A percentile compares a stretch with the other conserved stretches of the same genome.
Conservation (phyloP, 495 filamentous ascomycete genomes). For the Rostrohypoxylon terebratum region DNA sequence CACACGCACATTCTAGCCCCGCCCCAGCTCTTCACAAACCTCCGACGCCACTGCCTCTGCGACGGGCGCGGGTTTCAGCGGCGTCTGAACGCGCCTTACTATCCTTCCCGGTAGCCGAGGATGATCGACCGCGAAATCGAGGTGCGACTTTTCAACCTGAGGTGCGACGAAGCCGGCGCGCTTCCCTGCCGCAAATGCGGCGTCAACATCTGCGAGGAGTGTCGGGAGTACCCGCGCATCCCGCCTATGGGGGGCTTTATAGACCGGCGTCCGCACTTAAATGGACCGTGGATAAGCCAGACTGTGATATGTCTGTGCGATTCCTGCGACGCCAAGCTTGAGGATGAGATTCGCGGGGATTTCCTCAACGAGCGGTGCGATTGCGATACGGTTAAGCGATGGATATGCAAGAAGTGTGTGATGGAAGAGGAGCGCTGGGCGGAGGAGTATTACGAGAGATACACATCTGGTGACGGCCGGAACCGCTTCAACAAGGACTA, state of each 20-base stretch:
- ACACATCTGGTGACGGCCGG: background rate
- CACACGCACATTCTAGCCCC: slow-evolving; percentile 3
- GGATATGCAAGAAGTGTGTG: slow-evolving; percentile 40
- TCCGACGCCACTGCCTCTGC: slow-evolving; percentile 15
- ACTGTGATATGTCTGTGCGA: slow-evolving; percentile 35
- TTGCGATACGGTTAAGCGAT: slow-evolving; percentile 39
- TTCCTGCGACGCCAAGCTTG: slow-evolving; percentile 33
- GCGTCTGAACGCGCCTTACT: background rate
- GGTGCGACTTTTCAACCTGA: slow-evolving; percentile 30
- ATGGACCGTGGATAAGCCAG: background rate
- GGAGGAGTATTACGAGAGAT: slow-evolving; percentile 1
- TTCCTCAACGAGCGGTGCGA: slow-evolving; percentile 40
- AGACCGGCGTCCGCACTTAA: slow-evolving; percentile 11
- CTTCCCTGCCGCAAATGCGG: slow-evolving; percentile 42
- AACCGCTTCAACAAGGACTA: background rate
- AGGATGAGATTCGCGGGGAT: slow-evolving; percentile 22
- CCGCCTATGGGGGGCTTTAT: background rate
- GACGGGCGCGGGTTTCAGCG: slow-evolving; percentile 8
- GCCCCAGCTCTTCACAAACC: background rate
- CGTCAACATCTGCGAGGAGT: slow-evolving; percentile 41
- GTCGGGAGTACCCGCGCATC: slow-evolving; percentile 11
- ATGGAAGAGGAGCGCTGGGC: slow-evolving; percentile 17
- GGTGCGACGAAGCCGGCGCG: slow-evolving; percentile 33
- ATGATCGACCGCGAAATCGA: slow-evolving; percentile 26
- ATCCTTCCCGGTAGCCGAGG: background rate